These are phyloP conservation scores for Caryocar brasiliense DNA, from an alignment of 441 rosid genomes.

Conservation along the genomic window DNA sequence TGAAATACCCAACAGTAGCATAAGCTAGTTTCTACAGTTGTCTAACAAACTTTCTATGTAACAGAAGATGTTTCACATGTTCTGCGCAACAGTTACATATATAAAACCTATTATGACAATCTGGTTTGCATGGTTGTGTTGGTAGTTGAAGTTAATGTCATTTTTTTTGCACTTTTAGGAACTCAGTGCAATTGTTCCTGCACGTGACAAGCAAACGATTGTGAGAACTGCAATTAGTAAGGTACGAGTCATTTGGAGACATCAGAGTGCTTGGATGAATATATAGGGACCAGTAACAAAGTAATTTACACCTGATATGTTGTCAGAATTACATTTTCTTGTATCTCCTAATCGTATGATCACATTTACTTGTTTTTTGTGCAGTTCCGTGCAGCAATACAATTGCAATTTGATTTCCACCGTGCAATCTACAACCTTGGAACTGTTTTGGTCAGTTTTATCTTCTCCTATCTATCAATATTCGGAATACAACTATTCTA, in stretches of 20 bases:
- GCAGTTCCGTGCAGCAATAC: constrained; percentile 96
- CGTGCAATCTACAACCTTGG: constrained; percentile 97
- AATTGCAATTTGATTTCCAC: constrained; percentile 92
- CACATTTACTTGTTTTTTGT: constrained; percentile 14
- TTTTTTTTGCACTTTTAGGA: constrained; percentile 40
- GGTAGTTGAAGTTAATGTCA: constrained; percentile 4
- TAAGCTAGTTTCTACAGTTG: too few relatives aligned
- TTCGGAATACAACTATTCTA: not conserved
- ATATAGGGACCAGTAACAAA: constrained; percentile 20
- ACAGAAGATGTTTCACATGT: too few relatives aligned
- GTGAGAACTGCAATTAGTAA: constrained; percentile 92
- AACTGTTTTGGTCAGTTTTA: constrained; percentile 78
- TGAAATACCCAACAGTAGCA: too few relatives aligned
- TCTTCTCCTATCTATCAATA: constrained; percentile 12
- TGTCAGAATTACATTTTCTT: not conserved
- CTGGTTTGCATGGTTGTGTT: not conserved
- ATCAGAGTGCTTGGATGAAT: constrained; percentile 18
- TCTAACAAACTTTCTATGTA: too few relatives aligned
- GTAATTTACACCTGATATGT: constrained; percentile 14
- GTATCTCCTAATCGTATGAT: constrained; percentile 10
- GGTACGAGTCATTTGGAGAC: constrained; percentile 43
- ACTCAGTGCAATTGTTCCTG: constrained; percentile 96
- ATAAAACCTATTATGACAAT: not conserved
- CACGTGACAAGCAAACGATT: constrained; percentile 80
- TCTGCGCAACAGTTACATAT: not conserved